phyloP scores from a whole-genome alignment of 306 rosid genomes.

The Quercus mongolica region DNA sequence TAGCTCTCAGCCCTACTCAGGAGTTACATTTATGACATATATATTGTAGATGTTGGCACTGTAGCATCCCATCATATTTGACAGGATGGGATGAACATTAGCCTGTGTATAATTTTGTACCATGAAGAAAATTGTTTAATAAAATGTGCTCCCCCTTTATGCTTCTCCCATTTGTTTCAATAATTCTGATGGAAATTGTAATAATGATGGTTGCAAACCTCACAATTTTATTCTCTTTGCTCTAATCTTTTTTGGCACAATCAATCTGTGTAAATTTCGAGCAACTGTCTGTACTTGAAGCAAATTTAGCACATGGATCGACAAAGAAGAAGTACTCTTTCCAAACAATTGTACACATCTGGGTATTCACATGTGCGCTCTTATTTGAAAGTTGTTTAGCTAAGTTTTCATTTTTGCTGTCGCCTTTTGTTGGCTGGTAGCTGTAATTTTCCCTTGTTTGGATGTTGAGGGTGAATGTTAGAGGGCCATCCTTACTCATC shows the following conservation, averaged over 20 bases:
- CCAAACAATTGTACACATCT: too few species aligned
- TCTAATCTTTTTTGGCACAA: not conserved
- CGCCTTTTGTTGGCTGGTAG: too few species aligned
- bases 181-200: not conserved
- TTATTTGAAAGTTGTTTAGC: too few species aligned
- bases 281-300: not conserved
- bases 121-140: not conserved
- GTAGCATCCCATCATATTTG: conserved; percentile 18
- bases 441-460: too few species aligned
- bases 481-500: too few species aligned
- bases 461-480: too few species aligned
- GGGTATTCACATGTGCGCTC: too few species aligned
- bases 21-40: conserved; percentile 5
- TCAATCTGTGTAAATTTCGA: not conserved
- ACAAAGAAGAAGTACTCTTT: too few species aligned
- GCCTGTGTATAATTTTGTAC: conserved; percentile 7
- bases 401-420: too few species aligned
- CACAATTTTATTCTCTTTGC: not conserved
- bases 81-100: conserved; percentile 3
- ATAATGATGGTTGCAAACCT: not conserved
- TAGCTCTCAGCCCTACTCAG: not conserved
- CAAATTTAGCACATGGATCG: not conserved
- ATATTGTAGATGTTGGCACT: not conserved
- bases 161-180: not conserved
- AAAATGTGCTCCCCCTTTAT: not conserved